These are phyloP conservation scores for Gracilaria domingensis DNA, from an alignment of 23 red algal species.

Conservation along the genomic window DNA sequence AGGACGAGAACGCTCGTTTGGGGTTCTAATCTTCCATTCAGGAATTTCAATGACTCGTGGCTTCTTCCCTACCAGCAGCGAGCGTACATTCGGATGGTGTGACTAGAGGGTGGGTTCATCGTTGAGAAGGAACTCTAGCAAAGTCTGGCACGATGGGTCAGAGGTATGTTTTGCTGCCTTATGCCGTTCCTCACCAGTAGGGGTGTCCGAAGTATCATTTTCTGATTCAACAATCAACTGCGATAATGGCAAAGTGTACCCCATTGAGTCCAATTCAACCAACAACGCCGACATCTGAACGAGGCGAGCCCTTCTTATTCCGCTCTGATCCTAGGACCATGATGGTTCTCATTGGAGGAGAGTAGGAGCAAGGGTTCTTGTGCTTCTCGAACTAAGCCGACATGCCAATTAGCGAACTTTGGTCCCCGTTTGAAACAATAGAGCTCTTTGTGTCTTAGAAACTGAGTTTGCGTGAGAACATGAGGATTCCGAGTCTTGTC, in stretches of 20 bases:
- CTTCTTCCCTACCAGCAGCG: not conserved
- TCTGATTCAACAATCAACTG: not conserved
- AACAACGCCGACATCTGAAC: conserved; percentile 15
- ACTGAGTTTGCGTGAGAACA: not conserved
- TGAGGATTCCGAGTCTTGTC: not conserved
- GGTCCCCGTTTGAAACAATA: conserved; percentile 46
- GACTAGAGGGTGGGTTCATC: not conserved
- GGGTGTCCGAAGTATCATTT: no score
- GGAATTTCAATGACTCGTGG: not conserved
- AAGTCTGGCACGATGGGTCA: no score
- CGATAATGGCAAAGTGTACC: not conserved
- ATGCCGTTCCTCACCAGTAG: no score
- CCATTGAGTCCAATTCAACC: conserved; percentile 22
- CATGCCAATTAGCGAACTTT: conserved; percentile 44
- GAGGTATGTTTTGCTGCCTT: no score
- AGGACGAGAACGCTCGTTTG: not conserved
- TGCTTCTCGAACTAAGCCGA: conserved; percentile 5
- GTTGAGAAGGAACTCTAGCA: not conserved
- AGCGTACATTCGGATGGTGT: not conserved
- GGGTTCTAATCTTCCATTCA: not conserved
- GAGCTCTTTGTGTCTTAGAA: not conserved
- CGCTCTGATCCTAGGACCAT: conserved; percentile 8
- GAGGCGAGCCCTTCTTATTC: conserved; percentile 42
- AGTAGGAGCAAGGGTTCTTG: conserved; percentile 1
- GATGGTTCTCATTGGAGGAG: conserved; percentile 21